Evolutionary conservation across 1,284 basidiomycete genomes (phyloP).

Genomic region (Ceratobasidium sp.): DNA sequence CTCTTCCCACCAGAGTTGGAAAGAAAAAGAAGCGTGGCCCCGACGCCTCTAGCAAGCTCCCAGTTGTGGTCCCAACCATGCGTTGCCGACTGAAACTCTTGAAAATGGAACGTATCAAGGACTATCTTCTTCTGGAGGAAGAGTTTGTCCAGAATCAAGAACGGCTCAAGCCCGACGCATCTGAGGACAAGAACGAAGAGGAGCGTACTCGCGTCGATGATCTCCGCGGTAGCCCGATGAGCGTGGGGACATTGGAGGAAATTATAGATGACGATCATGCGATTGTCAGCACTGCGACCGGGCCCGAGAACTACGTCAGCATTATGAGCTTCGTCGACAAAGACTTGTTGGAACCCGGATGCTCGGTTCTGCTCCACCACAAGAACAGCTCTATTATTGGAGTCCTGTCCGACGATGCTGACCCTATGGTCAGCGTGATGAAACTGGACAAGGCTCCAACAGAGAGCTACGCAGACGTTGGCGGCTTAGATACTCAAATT

Average conservation of each 20-base stretch:
- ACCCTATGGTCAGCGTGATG: constrained; percentile 98
- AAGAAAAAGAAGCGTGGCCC: constrained; percentile 94
- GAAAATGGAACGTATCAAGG: constrained; percentile 98
- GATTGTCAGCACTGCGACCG: constrained; percentile 94
- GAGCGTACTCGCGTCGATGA: constrained; percentile 96
- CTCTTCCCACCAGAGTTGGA: constrained; percentile 95
- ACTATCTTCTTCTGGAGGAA: constrained; percentile 96
- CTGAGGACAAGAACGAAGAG: constrained; percentile 96
- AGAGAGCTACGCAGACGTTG: constrained; percentile 98
- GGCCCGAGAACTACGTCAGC: constrained; percentile 97
- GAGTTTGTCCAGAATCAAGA: constrained; percentile 98
- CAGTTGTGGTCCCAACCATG: constrained; percentile 93
- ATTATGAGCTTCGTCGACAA: constrained; percentile 99
- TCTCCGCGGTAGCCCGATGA: constrained; percentile 95
- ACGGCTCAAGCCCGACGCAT: constrained; percentile 81
- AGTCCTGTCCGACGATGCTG: constrained; percentile 95
- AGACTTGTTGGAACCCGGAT: constrained; percentile 96
- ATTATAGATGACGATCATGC: constrained; percentile 99
- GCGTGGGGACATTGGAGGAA: constrained; percentile 96
- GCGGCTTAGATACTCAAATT: constrained; percentile 96
- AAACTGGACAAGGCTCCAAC: constrained; percentile 99
- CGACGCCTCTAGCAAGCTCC: constrained; percentile 90
- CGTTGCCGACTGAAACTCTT: constrained; percentile 95
- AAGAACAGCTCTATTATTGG: constrained; percentile 96
- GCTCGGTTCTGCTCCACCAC: constrained; percentile 95